phyloP scores from a whole-genome alignment of 83 land plant genomes.

The Larix sibirica region DNA sequence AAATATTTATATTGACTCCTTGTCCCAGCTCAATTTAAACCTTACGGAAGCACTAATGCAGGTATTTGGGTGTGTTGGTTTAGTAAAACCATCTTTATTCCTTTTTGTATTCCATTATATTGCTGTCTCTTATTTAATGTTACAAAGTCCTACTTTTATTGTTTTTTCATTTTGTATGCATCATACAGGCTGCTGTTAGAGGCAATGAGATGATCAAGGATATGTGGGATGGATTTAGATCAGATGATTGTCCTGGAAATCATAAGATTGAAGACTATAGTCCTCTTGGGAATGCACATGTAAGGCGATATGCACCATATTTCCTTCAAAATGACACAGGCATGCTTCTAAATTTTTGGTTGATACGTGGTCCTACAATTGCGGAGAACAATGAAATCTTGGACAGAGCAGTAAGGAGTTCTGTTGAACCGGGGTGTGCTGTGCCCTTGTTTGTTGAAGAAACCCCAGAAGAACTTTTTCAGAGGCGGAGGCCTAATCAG shows the following conservation, averaged over 20 bases:
- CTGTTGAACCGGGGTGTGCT: conserved; percentile 72
- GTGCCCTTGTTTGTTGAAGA: conserved; percentile 77
- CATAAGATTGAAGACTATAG: conserved; percentile 8
- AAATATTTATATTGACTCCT: conserved; percentile 52
- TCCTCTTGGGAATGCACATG: conserved; percentile 12
- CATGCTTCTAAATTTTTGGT: conserved; percentile 59
- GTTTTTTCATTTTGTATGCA: background rate
- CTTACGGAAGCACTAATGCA: conserved; percentile 87
- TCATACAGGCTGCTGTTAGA: conserved; percentile 49
- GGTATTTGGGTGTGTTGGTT: conserved; percentile 38
- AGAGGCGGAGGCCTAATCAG: conserved; percentile 29
- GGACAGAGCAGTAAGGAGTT: conserved; percentile 28
- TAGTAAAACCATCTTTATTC: background rate
- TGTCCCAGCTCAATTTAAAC: conserved; percentile 75
- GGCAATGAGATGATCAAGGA: conserved; percentile 61
- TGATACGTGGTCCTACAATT: conserved; percentile 35
- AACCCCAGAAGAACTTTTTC: conserved; percentile 50
- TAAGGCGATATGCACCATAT: conserved; percentile 85
- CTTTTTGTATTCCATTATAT: background rate
- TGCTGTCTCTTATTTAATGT: conserved; percentile 2
- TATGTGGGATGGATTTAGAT: conserved; percentile 30
- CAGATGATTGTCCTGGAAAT: conserved; percentile 21
- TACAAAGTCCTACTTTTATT: background rate
- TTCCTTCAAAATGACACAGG: conserved; percentile 93
- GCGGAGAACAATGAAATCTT: conserved; percentile 26